Evolutionary conservation across 2,329 filamentous ascomycete species (phyloP).

Genomic region (Akanthomyces uredinophilus): DNA sequence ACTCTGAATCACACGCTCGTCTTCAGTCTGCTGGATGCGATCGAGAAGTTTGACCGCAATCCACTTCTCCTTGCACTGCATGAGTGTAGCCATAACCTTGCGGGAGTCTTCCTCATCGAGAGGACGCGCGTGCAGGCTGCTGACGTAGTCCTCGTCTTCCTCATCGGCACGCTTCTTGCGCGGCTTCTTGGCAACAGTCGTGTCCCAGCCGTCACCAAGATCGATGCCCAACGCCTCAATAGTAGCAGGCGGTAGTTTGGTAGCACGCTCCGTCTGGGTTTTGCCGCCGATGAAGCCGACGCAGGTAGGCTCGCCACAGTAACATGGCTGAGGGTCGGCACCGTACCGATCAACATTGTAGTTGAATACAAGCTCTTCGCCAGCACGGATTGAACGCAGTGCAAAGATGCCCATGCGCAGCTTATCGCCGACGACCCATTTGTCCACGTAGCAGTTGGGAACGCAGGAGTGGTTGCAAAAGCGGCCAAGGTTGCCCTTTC

Average conservation of each 20-base stretch:
- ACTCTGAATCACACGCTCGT: slow-evolving; percentile 79
- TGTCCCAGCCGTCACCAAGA: slow-evolving; percentile 88
- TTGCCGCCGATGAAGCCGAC: slow-evolving; percentile 96
- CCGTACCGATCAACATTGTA: slow-evolving; percentile 99
- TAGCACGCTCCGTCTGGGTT: slow-evolving; percentile 92
- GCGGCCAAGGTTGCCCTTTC: slow-evolving; percentile 88
- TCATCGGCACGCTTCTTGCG: slow-evolving; percentile 88
- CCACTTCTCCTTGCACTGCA: slow-evolving; percentile 99
- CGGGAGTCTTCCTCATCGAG: slow-evolving; percentile 79
- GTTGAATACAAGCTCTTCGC: slow-evolving; percentile 96
- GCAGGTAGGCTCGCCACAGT: slow-evolving; percentile 91
- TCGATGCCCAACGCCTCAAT: slow-evolving; percentile 96
- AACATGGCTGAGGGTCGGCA: slow-evolving; percentile 92
- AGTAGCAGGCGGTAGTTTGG: slow-evolving; percentile 80
- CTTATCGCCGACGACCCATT: slow-evolving; percentile 97
- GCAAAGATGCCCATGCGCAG: slow-evolving; percentile 99
- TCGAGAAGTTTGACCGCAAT: slow-evolving; percentile 91
- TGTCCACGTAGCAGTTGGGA: slow-evolving; percentile 98
- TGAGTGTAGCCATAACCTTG: slow-evolving; percentile 92
- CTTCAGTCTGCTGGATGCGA: slow-evolving; percentile 80
- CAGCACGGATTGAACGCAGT: slow-evolving; percentile 73
- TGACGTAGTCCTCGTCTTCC: slow-evolving; percentile 94
- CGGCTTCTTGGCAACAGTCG: slow-evolving; percentile 79
- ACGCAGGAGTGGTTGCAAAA: slow-evolving; percentile 99
- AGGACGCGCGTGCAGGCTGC: slow-evolving; percentile 73